Conservation (phyloP, 352 stramenopile genomes). For the Stramenopiles sp. region DNA sequence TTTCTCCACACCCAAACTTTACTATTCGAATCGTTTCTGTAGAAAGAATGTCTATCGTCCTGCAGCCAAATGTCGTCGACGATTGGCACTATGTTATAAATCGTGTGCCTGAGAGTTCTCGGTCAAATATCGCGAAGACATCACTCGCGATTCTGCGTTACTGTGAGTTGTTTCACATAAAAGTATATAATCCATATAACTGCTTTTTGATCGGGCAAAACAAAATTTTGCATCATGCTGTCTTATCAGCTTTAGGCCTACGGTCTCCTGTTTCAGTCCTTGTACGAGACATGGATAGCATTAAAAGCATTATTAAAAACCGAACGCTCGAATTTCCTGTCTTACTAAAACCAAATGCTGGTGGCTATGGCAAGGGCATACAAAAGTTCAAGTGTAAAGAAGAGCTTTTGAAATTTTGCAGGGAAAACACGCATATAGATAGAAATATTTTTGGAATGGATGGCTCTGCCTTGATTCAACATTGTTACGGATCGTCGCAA, state of each 20-base stretch:
- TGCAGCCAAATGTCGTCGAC: background rate
- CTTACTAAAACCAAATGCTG: background rate
- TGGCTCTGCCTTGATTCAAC: background rate
- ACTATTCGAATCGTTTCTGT: background rate
- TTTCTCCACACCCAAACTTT: background rate
- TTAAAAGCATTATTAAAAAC: background rate
- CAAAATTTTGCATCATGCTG: background rate
- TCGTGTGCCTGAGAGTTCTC: slow-evolving; percentile 1
- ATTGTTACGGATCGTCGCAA: background rate
- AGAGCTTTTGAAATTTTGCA: background rate
- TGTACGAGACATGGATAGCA: background rate
- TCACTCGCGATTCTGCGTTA: background rate
- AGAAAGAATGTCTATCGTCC: background rate
- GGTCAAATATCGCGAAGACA: background rate
- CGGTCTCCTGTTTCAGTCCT: background rate
- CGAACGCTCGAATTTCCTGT: background rate
- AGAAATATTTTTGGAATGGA: background rate
- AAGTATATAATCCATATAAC: background rate
- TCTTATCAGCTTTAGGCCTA: background rate
- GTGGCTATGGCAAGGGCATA: slow-evolving; percentile 6
- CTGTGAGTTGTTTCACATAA: background rate
- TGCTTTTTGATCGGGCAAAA: background rate
- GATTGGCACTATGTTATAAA: slow-evolving; percentile 9
- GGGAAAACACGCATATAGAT: background rate
- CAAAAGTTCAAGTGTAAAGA: background rate